Evolutionary conservation across 495 filamentous ascomycete genomes (phyloP).

Genomic region (Penicillium ochrochloron): DNA sequence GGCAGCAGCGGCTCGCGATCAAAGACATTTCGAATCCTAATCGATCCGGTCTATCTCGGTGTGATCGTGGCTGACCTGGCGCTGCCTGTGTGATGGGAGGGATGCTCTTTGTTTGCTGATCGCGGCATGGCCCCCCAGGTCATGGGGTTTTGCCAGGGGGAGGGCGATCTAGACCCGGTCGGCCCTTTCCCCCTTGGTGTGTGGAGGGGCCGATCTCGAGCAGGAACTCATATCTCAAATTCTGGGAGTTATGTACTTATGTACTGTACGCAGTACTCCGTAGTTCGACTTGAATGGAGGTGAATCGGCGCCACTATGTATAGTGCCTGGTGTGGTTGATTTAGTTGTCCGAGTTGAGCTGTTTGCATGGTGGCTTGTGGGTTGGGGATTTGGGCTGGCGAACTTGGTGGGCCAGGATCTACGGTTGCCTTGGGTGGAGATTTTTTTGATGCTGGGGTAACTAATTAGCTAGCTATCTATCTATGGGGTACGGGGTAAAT

Average conservation of each 20-base stretch:
- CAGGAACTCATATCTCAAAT: neutral
- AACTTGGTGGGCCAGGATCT: neutral
- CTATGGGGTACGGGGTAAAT: conserved; percentile 4
- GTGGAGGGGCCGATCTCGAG: neutral
- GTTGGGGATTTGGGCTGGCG: neutral
- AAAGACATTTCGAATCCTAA: conserved; percentile 23
- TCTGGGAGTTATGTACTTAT: neutral
- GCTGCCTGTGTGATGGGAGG: conserved; percentile 17
- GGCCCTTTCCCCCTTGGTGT: neutral
- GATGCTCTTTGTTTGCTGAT: conserved; percentile 28
- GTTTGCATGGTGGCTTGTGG: neutral
- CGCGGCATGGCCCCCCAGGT: conserved; percentile 13
- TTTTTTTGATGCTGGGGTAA: conserved; percentile 3
- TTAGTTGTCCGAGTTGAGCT: neutral
- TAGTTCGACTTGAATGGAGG: neutral
- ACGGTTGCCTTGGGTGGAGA: conserved; percentile 5
- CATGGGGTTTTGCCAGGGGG: conserved; percentile 19
- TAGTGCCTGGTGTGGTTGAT: neutral
- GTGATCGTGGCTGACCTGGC: conserved; percentile 34
- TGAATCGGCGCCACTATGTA: conserved; percentile 2
- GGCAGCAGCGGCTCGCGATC: conserved; percentile 29
- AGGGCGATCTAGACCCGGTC: conserved; percentile 17
- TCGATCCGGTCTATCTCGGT: conserved; percentile 24
- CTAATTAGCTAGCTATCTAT: neutral
- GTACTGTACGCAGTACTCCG: no score